These are phyloP conservation scores for Pichia kudriavzevii DNA, from an alignment of 1,139 yeast species.

Conservation along the genomic window DNA sequence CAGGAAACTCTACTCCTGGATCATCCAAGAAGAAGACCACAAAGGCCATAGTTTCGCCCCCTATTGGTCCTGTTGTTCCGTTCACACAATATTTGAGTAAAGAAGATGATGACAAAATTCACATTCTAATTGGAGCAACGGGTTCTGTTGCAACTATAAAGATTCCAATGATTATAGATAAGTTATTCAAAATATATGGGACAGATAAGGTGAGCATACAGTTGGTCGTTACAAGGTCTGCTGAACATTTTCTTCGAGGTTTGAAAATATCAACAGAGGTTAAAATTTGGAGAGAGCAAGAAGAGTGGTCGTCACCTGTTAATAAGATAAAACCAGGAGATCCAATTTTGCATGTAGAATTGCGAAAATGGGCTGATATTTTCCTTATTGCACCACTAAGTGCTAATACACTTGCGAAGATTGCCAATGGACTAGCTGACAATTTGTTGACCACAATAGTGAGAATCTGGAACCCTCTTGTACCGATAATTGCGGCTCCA, in stretches of 20 bases:
- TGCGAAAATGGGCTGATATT: slow-evolving; percentile 93
- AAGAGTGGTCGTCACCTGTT: slow-evolving; percentile 70
- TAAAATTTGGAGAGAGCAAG: slow-evolving; percentile 88
- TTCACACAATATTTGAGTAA: slow-evolving; percentile 63
- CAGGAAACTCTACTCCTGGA: no score
- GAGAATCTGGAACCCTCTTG: slow-evolving; percentile 86
- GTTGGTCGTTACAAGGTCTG: slow-evolving; percentile 74
- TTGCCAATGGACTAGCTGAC: slow-evolving; percentile 86
- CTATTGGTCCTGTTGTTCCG: slow-evolving; percentile 65
- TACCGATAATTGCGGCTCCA: slow-evolving; percentile 86
- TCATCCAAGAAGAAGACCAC: slow-evolving; percentile 26
- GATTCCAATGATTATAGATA: slow-evolving; percentile 78
- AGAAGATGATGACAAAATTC: slow-evolving; percentile 76
- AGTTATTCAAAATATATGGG: slow-evolving; percentile 69
- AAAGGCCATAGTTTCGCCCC: slow-evolving; percentile 38
- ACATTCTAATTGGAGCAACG: slow-evolving; percentile 83
- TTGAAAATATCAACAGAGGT: slow-evolving; percentile 74
- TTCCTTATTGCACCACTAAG: slow-evolving; percentile 87
- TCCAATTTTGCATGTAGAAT: slow-evolving; percentile 75
- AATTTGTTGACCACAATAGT: slow-evolving; percentile 77
- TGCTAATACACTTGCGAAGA: slow-evolving; percentile 88
- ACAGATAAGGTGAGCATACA: slow-evolving; percentile 70
- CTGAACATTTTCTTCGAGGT: slow-evolving; percentile 77
- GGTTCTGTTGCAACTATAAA: slow-evolving; percentile 97
- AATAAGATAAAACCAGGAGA: slow-evolving; percentile 38